Evolutionary conservation across 177 flowering plant genomes (phyloP).

Genomic region (Tripterygium wilfordii): DNA sequence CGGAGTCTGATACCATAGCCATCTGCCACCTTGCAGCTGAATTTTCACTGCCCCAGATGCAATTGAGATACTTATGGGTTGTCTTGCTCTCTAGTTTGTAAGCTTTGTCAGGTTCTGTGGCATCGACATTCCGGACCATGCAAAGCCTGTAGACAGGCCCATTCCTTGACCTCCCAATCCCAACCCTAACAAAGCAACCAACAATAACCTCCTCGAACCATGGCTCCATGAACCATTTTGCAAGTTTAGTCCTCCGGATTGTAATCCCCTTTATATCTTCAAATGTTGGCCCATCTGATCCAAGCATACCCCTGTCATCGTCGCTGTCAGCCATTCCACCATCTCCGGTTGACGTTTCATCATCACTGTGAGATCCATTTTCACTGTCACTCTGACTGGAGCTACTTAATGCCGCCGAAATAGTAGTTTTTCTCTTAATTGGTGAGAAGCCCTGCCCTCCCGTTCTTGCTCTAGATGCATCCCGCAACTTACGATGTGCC

Average conservation of each 20-base stretch:
- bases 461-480: constrained; percentile 38
- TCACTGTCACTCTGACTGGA: constrained; percentile 73
- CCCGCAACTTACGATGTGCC: constrained; percentile 44
- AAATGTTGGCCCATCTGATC: constrained; percentile 38
- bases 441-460: constrained; percentile 50
- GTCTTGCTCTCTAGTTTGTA: constrained; percentile 82
- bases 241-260: constrained; percentile 76
- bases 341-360: constrained; percentile 63
- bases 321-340: constrained; percentile 71
- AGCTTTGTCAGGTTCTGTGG: constrained; percentile 68
- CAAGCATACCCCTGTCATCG: constrained; percentile 40
- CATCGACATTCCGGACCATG: constrained; percentile 81
- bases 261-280: constrained; percentile 82
- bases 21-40: constrained; percentile 98
- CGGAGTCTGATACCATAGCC: constrained; percentile 86
- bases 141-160: constrained; percentile 80
- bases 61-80: constrained; percentile 80
- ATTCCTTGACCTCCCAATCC: constrained; percentile 71
- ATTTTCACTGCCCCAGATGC: constrained; percentile 76
- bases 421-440: constrained; percentile 33
- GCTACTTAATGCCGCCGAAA: constrained; percentile 46
- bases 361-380: constrained; percentile 66
- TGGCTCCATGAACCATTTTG: constrained; percentile 94
- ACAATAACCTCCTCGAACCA: constrained; percentile 90
- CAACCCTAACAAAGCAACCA: constrained; percentile 94